Evolutionary conservation across 768 basidiomycete species (phyloP), one percentile per base, ranked within the genome.

Genomic region (Lentinula sp.): DNA sequence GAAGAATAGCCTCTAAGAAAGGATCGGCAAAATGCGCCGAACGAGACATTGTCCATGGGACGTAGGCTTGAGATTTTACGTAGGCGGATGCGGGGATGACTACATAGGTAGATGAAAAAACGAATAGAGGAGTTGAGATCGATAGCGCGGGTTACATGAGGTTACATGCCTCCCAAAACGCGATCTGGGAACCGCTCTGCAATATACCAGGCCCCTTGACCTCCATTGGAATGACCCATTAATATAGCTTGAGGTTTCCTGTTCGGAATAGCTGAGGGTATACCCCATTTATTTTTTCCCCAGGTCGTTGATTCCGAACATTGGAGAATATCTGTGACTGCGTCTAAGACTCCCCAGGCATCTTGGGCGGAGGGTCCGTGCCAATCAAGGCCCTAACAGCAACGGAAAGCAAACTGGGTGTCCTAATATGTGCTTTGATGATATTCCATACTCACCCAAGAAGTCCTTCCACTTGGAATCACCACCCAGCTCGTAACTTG

Each of bases 211-310:
- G 87, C 79, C 0, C 94, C 94, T 71, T 95, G 95, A 12, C 93
- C 94, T 33, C 94, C 94, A 70, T 97, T 97, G 2, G 93, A 95
- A 69, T 97, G 94, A 0, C 95, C 94, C 37, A 94, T 76, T n/a
- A 94, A 67, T n/a, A 88, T 74, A 7, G 85, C 82, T 33, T 76
- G 77, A 2, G 79, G 77, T 33, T 76, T 41, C 23, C 33, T 15
- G 18, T 3, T 18, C 13, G 37, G 35, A 41, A 0, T 66, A 13
- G 35, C 67, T 62, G 46, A 83, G 6, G 53, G 53, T 39, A 54
- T 41, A 9, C 18, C 55, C 55, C 55, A 56, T n/a, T 33, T 56
- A 4, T 41, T 39, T 56, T 23, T 12, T 15, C 55, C 55, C 55
- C 55, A 59, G 70, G 66, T 83, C 81, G 83, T 3, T 10, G 69